A percentile compares a stretch with the other conserved stretches of the same genome.
Evolutionary conservation across 345 rosid species (phyloP).

Genomic region (Arabis alpina): DNA sequence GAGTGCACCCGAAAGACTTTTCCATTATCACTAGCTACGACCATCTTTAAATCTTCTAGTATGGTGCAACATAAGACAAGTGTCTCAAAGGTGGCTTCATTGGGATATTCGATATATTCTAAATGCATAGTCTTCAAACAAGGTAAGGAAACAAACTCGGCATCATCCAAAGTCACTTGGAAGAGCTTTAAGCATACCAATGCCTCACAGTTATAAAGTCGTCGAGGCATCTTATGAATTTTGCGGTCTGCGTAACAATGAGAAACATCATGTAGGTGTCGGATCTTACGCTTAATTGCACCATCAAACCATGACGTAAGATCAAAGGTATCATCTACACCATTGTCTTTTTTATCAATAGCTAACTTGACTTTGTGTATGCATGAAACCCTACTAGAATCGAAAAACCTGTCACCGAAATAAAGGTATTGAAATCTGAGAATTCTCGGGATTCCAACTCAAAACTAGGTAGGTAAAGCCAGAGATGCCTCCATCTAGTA

Average conservation of each 20-base stretch:
- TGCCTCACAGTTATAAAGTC: too few species aligned
- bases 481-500: neutral
- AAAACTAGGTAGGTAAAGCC: neutral
- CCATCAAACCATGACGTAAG: neutral
- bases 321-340: too few species aligned
- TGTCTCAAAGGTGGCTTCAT: neutral
- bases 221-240: too few species aligned
- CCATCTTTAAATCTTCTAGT: neutral
- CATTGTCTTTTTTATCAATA: neutral
- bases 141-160: too few species aligned
- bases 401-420: too few species aligned
- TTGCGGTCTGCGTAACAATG: too few species aligned
- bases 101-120: too few species aligned
- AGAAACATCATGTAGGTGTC: neutral
- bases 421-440: neutral
- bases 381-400: too few species aligned
- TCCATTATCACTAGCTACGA: neutral
- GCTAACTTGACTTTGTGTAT: neutral
- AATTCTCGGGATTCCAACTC: neutral
- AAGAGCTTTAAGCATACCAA: too few species aligned
- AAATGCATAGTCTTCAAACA: too few species aligned
- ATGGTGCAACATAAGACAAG: neutral
- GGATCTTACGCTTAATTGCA: neutral
- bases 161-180: too few species aligned
- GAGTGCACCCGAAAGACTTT: slow-evolving; percentile 18